Percentiles rank a stretch among this genome's conserved stretches.
Evolutionary conservation across 192 early-diverging fungal genomes (phyloP).

Genomic region (Lobosporangium transversale): DNA sequence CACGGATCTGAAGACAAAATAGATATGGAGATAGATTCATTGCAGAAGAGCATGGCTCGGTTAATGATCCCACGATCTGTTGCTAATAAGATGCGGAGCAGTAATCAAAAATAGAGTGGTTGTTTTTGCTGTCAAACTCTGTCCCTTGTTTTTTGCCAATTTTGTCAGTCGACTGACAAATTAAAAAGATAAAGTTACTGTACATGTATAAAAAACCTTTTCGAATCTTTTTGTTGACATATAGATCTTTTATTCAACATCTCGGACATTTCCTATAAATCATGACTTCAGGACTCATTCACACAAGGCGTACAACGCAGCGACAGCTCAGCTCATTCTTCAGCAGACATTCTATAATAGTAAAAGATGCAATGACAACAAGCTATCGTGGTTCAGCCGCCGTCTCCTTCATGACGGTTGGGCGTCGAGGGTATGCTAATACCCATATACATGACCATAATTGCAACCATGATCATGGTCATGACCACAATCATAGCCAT

Average conservation of each 20-base stretch:
- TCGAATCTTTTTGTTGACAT: no score
- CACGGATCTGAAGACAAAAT: not conserved
- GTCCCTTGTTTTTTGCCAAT: no score
- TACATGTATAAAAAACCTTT: no score
- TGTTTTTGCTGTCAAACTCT: no score
- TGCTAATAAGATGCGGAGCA: constrained; percentile 19
- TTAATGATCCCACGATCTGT: constrained; percentile 40
- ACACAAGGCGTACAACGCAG: not conserved
- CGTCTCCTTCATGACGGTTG: not conserved
- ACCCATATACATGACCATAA: constrained; percentile 45
- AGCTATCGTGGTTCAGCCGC: not conserved
- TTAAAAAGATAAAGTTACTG: no score
- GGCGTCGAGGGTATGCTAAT: constrained; percentile 7
- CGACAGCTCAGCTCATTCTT: not conserved
- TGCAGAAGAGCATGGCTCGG: constrained; percentile 32
- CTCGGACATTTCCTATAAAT: no score
- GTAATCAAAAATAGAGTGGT: no score
- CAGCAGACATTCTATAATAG: not conserved
- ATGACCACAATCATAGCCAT: constrained; percentile 27
- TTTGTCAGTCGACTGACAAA: no score
- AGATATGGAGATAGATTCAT: constrained; percentile 35
- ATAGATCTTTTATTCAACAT: no score
- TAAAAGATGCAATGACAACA: not conserved
- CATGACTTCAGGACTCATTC: constrained; percentile 13
- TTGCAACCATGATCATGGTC: constrained; percentile 29